Percentiles rank a stretch among this genome's conserved stretches.
phyloP scores from a whole-genome alignment of 139 green algal species.

The Haematococcus sp. region DNA sequence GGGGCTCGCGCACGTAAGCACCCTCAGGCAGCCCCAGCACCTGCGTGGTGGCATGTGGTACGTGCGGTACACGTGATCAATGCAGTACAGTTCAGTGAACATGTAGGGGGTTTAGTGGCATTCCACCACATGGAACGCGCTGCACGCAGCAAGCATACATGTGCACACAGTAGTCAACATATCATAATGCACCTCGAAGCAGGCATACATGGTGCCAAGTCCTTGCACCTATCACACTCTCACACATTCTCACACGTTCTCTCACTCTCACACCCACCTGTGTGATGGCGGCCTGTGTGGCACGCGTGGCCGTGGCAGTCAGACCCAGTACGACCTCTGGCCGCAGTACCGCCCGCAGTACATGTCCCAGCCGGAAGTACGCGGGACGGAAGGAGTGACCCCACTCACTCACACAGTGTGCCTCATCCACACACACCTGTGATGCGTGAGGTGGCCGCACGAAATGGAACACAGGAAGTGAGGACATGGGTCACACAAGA shows the following conservation, averaged over 20 bases:
- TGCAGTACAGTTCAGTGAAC: too few species aligned
- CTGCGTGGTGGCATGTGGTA: background rate
- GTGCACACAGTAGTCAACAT: too few species aligned
- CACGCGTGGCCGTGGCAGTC: conserved; percentile 84
- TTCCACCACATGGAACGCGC: too few species aligned
- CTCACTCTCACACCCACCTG: conserved; percentile 14
- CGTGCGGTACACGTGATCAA: background rate
- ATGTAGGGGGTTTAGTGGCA: too few species aligned
- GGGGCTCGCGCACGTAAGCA: conserved; percentile 55
- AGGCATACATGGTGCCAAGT: background rate
- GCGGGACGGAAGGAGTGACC: conserved; percentile 92
- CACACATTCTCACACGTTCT: background rate
- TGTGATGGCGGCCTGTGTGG: conserved; percentile 58
- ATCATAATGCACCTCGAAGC: too few species aligned
- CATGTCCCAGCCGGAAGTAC: conserved; percentile 69
- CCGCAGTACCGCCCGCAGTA: conserved; percentile 59
- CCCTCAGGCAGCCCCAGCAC: conserved; percentile 58
- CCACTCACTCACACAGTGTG: conserved; percentile 94
- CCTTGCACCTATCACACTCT: background rate
- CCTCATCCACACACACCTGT: conserved; percentile 81
- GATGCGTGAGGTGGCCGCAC: background rate
- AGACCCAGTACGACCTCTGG: conserved; percentile 74
- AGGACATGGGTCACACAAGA: too few species aligned
- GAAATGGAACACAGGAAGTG: too few species aligned
- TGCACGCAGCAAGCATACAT: too few species aligned